Conservation (phyloP, 208 protist genomes). For the Angomonas desouzai region DNA sequence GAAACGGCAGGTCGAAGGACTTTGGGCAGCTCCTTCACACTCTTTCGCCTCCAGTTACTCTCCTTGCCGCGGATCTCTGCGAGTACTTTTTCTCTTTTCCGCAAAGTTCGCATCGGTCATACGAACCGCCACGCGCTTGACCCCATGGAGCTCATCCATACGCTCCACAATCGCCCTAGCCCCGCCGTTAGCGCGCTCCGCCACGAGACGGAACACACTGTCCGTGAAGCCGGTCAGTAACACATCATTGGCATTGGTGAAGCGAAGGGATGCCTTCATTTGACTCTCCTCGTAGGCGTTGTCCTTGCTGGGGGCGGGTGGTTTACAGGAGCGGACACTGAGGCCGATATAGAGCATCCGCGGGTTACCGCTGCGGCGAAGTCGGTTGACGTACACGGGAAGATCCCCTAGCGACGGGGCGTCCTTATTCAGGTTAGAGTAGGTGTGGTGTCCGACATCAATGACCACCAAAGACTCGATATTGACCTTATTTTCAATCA, state of each 20-base stretch:
- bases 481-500: slow-evolving; percentile 45
- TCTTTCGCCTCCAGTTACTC: neutral
- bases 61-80: slow-evolving; percentile 17
- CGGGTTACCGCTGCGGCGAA: slow-evolving; percentile 81
- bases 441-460: slow-evolving; percentile 68
- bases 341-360: slow-evolving; percentile 83
- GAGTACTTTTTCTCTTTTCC: slow-evolving; percentile 27
- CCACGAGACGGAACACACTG: slow-evolving; percentile 88
- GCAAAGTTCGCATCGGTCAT: slow-evolving; percentile 8
- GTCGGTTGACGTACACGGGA: slow-evolving; percentile 67
- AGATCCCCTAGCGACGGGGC: slow-evolving; percentile 74
- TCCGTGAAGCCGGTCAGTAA: slow-evolving; percentile 91
- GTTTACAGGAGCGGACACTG: neutral
- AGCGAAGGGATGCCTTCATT: slow-evolving; percentile 17
- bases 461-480: slow-evolving; percentile 73
- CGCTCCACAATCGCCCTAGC: slow-evolving; percentile 70
- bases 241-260: slow-evolving; percentile 85
- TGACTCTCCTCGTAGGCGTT: slow-evolving; percentile 11
- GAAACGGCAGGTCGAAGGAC: neutral
- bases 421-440: slow-evolving; percentile 55
- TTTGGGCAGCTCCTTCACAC: neutral
- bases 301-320: neutral
- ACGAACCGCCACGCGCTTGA: slow-evolving; percentile 39
- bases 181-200: slow-evolving; percentile 69
- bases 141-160: slow-evolving; percentile 70